phyloP scores from a whole-genome alignment of 192 early-diverging fungal genomes.

The Backusella psychrophila region DNA sequence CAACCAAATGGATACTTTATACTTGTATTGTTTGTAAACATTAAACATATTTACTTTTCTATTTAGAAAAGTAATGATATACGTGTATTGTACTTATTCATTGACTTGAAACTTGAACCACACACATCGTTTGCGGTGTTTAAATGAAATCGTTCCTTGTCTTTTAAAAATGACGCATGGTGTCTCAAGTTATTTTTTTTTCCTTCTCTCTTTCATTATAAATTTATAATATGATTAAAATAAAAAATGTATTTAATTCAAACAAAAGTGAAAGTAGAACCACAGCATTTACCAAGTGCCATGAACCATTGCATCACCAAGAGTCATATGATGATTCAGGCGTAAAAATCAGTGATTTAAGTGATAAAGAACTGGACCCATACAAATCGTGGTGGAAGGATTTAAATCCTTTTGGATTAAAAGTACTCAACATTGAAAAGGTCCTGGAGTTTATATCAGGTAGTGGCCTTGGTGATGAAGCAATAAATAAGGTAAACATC shows the following conservation, averaged over 20 bases:
- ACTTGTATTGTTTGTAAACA: neutral
- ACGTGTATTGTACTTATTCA: neutral
- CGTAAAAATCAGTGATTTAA: neutral
- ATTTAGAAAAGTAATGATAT: neutral
- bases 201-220: neutral
- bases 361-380: neutral
- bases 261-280: neutral
- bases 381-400: slow-evolving; percentile 34
- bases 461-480: slow-evolving; percentile 16
- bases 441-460: slow-evolving; percentile 18
- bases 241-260: neutral
- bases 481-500: slow-evolving; percentile 24
- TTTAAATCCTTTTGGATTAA: slow-evolving; percentile 28
- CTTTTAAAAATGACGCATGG: neutral
- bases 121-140: neutral
- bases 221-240: neutral
- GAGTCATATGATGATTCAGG: neutral
- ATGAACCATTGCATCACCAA: neutral
- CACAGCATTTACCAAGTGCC: neutral
- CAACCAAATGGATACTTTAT: neutral
- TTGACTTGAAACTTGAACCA: neutral
- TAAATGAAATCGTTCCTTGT: neutral
- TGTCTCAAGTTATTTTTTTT: neutral
- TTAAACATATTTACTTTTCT: neutral
- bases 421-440: slow-evolving; percentile 7